These are phyloP conservation scores for Bathelium albidoporum DNA, from an alignment of 495 filamentous ascomycete species.

Conservation along the genomic window DNA sequence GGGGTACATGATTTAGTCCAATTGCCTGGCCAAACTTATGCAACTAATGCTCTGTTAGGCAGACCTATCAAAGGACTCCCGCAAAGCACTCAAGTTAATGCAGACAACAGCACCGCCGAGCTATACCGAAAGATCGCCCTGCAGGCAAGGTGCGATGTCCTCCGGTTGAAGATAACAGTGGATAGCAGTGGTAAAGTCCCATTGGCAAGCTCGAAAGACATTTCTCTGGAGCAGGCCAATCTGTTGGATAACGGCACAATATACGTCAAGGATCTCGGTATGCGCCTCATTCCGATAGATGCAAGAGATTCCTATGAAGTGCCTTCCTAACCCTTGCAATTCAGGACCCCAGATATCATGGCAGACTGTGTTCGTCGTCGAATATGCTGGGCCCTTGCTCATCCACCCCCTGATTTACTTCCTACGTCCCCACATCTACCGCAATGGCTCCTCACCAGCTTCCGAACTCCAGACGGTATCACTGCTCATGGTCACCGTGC, in stretches of 20 bases:
- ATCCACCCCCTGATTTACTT: conserved; percentile 68
- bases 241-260: conserved; percentile 61
- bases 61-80: conserved; percentile 32
- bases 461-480: conserved; percentile 60
- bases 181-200: conserved; percentile 51
- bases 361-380: conserved; percentile 88
- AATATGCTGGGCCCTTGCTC: conserved; percentile 90
- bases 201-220: conserved; percentile 59
- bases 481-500: conserved; percentile 57
- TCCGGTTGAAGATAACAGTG: conserved; percentile 62
- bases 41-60: conserved; percentile 17
- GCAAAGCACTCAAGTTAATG: conserved; percentile 20
- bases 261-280: conserved; percentile 90
- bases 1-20: conserved; percentile 17
- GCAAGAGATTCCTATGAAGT: too few species aligned
- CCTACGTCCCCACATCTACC: conserved; percentile 64
- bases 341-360: conserved; percentile 84
- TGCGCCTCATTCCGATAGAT: conserved; percentile 18
- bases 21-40: conserved; percentile 4
- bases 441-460: conserved; percentile 42
- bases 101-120: conserved; percentile 21
- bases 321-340: background rate
- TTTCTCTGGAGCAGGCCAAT: conserved; percentile 51
- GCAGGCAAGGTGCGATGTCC: conserved; percentile 42
- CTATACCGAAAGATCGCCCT: conserved; percentile 49